A percentile compares a stretch with the other conserved stretches of the same genome.
Evolutionary conservation across 139 green algal species (phyloP).

Genomic region (Coelastrella sp.): DNA sequence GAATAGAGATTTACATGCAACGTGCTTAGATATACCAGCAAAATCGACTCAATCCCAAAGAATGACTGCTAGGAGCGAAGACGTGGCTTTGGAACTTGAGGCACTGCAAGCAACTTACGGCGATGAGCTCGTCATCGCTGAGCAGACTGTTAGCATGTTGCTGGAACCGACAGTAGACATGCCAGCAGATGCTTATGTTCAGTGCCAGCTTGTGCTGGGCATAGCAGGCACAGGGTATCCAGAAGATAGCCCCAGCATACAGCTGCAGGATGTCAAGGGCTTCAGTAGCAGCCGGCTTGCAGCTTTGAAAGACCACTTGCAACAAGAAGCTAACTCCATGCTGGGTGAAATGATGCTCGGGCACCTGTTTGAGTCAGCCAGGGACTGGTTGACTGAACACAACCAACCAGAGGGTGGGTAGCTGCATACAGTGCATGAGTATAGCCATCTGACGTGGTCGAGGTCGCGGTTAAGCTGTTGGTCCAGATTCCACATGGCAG

Average conservation of each 20-base stretch:
- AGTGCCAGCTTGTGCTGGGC: background rate
- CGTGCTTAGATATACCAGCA: background rate
- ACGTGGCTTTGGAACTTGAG: slow-evolving; percentile 5
- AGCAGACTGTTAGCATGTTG: background rate
- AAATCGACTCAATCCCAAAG: background rate
- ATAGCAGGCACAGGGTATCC: background rate
- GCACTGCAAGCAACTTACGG: slow-evolving; percentile 33
- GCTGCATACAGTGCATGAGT: too few relatives aligned
- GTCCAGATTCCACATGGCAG: too few relatives aligned
- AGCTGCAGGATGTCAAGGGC: slow-evolving; percentile 5
- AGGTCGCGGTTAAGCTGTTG: too few relatives aligned
- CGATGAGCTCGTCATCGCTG: background rate
- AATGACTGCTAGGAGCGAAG: slow-evolving; percentile 8
- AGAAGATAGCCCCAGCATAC: background rate
- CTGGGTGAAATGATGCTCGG: slow-evolving; percentile 21
- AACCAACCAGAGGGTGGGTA: slow-evolving; percentile 27
- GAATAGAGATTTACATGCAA: background rate
- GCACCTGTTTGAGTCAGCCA: slow-evolving; percentile 23
- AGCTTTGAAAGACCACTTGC: background rate
- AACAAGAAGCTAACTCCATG: background rate
- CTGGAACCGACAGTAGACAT: background rate
- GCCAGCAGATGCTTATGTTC: background rate
- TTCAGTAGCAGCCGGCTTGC: background rate
- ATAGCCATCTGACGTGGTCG: too few relatives aligned
- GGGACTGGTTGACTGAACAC: background rate